These are phyloP conservation scores for Roridomyces roridus DNA, from an alignment of 768 basidiomycete genomes.

Conservation along the genomic window DNA sequence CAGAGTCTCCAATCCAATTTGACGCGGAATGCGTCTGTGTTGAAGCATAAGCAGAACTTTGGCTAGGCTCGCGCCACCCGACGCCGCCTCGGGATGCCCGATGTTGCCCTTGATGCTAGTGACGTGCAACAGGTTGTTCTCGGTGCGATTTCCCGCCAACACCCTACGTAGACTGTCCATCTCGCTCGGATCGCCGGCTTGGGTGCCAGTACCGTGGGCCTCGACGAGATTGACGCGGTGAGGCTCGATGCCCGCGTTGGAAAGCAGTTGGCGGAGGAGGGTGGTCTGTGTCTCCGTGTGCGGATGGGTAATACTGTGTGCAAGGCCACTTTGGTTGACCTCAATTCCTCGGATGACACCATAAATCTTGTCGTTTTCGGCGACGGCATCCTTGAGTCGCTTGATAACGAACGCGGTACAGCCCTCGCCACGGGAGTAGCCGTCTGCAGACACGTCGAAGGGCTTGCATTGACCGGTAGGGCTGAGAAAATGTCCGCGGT, in stretches of 20 bases:
- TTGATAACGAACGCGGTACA: conserved; percentile 76
- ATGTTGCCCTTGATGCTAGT: conserved; percentile 78
- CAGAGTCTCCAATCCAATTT: conserved; percentile 61
- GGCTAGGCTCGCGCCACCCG: conserved; percentile 72
- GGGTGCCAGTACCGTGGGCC: conserved; percentile 78
- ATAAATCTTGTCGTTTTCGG: conserved; percentile 70
- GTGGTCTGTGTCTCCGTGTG: conserved; percentile 64
- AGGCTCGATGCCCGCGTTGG: conserved; percentile 49
- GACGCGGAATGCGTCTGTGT: conserved; percentile 59
- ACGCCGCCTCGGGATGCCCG: conserved; percentile 79
- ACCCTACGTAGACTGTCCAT: conserved; percentile 65
- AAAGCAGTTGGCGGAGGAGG: conserved; percentile 59
- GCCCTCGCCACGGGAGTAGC: conserved; percentile 76
- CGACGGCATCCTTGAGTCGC: conserved; percentile 67
- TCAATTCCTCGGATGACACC: conserved; percentile 75
- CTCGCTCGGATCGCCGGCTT: conserved; percentile 73
- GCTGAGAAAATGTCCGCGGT: conserved; percentile 72
- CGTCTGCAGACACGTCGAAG: conserved; percentile 76
- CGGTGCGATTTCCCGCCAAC: conserved; percentile 48
- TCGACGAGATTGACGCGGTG: conserved; percentile 66
- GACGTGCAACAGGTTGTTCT: conserved; percentile 61
- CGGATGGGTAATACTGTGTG: conserved; percentile 76
- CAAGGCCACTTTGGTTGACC: conserved; percentile 72
- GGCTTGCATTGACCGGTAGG: conserved; percentile 71
- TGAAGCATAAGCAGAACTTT: conserved; percentile 75